phyloP scores from a whole-genome alignment of 768 basidiomycete species.

The Podaxis rugospora region DNA sequence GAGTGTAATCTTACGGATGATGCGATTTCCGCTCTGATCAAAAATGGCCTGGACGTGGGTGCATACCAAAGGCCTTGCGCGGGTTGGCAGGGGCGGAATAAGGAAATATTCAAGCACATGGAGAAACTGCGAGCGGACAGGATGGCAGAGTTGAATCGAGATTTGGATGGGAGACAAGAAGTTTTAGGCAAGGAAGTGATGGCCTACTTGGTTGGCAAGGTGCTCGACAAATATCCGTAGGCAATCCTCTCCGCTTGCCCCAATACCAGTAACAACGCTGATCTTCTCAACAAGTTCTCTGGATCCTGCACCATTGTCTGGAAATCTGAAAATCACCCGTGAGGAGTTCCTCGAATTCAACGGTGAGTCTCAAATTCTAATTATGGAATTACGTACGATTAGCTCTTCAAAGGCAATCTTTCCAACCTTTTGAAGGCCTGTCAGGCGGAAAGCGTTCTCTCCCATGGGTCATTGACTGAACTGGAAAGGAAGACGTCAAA shows the following conservation, averaged over 20 bases:
- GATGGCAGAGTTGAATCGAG: not conserved
- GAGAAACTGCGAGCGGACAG: not conserved
- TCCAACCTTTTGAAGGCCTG: not conserved
- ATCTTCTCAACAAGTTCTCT: not conserved
- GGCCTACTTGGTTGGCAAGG: not conserved
- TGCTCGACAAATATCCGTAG: conserved; percentile 5
- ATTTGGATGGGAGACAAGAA: not conserved
- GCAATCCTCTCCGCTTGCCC: not conserved
- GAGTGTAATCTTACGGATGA: conserved; percentile 1
- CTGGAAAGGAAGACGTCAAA: no score
- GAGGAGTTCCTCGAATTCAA: not conserved
- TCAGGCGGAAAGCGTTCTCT: no score
- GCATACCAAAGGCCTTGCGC: not conserved
- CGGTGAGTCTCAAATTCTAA: not conserved
- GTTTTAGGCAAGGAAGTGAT: not conserved
- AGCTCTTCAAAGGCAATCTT: not conserved
- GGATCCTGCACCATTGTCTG: not conserved
- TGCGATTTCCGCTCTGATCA: not conserved
- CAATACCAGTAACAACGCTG: no score
- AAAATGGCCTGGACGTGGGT: not conserved
- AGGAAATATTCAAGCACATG: not conserved
- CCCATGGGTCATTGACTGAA: no score
- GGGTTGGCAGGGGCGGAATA: not conserved
- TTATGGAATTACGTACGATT: not conserved
- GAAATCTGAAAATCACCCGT: not conserved